phyloP scores from a whole-genome alignment of 805 yeast genomes.

The Lipomyces yamanashiensis region DNA sequence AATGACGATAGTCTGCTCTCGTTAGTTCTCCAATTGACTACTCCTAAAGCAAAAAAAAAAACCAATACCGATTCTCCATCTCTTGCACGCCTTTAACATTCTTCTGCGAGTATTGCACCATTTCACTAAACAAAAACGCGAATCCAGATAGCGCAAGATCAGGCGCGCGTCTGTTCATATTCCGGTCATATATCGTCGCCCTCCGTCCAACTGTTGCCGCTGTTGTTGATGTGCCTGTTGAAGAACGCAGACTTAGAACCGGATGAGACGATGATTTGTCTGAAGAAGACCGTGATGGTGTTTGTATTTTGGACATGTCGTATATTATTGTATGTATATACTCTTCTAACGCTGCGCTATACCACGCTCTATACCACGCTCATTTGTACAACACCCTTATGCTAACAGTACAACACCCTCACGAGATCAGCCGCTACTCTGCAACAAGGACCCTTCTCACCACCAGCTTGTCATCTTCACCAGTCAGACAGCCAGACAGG shows the following conservation, averaged over 20 bases:
- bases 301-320: not conserved
- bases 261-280: slow-evolving; percentile 8
- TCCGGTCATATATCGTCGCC: slow-evolving; percentile 65
- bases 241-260: not conserved
- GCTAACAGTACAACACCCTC: not conserved
- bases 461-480: not conserved
- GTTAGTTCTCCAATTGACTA: too few relatives aligned
- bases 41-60: not conserved
- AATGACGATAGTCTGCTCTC: slow-evolving; percentile 62
- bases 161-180: slow-evolving; percentile 63
- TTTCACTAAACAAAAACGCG: slow-evolving; percentile 70
- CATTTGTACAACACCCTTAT: not conserved
- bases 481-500: not conserved
- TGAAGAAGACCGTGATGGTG: slow-evolving; percentile 14
- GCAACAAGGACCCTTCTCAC: not conserved
- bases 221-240: not conserved
- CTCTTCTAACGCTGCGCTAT: too few relatives aligned
- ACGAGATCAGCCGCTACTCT: too few relatives aligned
- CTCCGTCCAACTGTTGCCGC: not conserved
- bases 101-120: slow-evolving; percentile 66
- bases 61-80: slow-evolving; percentile 50
- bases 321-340: not conserved
- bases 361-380: too few relatives aligned
- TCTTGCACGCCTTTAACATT: slow-evolving; percentile 71
- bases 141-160: slow-evolving; percentile 72